Evolutionary conservation across 208 protist genomes (phyloP).

Genomic region (Trypanosoma conorhini): DNA sequence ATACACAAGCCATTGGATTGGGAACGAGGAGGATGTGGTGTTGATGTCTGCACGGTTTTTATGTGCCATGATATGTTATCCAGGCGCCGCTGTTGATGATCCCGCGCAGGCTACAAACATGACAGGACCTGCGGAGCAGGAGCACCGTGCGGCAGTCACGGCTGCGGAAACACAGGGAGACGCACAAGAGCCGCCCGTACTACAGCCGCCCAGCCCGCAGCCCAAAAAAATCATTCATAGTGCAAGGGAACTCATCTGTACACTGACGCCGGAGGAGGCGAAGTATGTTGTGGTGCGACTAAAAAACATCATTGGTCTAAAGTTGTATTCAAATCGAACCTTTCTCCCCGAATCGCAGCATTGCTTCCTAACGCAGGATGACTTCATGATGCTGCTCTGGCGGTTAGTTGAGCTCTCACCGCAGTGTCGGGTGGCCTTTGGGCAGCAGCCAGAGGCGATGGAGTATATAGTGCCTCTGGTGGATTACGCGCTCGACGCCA

Average conservation of each 20-base stretch:
- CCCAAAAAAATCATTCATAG: slow-evolving; percentile 53
- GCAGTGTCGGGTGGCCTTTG: slow-evolving; percentile 50
- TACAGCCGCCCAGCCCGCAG: not conserved
- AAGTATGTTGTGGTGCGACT: slow-evolving; percentile 52
- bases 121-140: not conserved
- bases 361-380: slow-evolving; percentile 52
- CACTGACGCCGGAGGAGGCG: slow-evolving; percentile 76
- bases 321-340: slow-evolving; percentile 61
- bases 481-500: slow-evolving; percentile 71
- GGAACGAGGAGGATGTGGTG: slow-evolving; percentile 55
- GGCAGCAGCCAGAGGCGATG: slow-evolving; percentile 37
- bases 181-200: not conserved
- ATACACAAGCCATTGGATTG: slow-evolving; percentile 74
- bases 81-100: slow-evolving; percentile 23
- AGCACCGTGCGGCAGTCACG: not conserved
- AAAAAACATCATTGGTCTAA: slow-evolving; percentile 52
- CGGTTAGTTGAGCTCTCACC: slow-evolving; percentile 78
- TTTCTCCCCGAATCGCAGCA: slow-evolving; percentile 75
- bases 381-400: slow-evolving; percentile 88
- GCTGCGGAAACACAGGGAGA: not conserved
- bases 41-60: slow-evolving; percentile 55
- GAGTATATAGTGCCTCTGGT: slow-evolving; percentile 76
- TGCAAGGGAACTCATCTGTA: slow-evolving; percentile 54
- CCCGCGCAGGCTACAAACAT: not conserved
- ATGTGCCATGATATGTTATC: slow-evolving; percentile 59